Conservation (phyloP, 2,329 filamentous ascomycete genomes). For the Pestalotiopsis fici region DNA sequence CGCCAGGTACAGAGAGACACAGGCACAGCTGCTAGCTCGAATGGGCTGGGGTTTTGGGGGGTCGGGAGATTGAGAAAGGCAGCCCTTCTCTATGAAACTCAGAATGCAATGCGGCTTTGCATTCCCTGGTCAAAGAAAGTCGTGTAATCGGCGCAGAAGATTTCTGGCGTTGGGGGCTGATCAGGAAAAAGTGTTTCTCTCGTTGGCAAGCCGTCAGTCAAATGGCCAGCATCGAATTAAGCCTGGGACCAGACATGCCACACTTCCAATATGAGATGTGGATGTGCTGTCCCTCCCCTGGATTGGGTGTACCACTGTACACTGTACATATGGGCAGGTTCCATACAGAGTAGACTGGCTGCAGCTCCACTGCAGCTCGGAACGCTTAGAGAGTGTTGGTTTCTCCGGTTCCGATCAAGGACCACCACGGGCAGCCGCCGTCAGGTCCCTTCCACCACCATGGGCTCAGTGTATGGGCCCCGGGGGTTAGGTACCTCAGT, state of each 20-base stretch:
- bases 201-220: background rate
- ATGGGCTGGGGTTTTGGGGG: background rate
- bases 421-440: background rate
- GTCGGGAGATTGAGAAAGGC: background rate
- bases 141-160: background rate
- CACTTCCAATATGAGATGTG: constrained; percentile 3
- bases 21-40: background rate
- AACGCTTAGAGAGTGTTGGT: background rate
- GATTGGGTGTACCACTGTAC: background rate
- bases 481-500: background rate
- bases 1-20: background rate
- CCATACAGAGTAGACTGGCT: background rate
- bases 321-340: too few relatives aligned
- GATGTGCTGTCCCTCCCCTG: constrained; percentile 6
- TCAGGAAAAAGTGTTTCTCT: background rate
- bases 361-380: background rate
- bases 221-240: constrained; percentile 6
- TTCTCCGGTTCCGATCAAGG: constrained; percentile 1
- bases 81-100: background rate
- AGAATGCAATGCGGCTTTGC: constrained; percentile 11
- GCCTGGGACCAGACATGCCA: constrained; percentile 6
- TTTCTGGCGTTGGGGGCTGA: background rate
- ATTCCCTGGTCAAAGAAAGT: background rate
- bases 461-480: too few relatives aligned
- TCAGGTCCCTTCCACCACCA: too few relatives aligned